These are phyloP conservation scores for Alternaria triticina DNA, from an alignment of 2,329 filamentous ascomycete species.

Conservation along the genomic window DNA sequence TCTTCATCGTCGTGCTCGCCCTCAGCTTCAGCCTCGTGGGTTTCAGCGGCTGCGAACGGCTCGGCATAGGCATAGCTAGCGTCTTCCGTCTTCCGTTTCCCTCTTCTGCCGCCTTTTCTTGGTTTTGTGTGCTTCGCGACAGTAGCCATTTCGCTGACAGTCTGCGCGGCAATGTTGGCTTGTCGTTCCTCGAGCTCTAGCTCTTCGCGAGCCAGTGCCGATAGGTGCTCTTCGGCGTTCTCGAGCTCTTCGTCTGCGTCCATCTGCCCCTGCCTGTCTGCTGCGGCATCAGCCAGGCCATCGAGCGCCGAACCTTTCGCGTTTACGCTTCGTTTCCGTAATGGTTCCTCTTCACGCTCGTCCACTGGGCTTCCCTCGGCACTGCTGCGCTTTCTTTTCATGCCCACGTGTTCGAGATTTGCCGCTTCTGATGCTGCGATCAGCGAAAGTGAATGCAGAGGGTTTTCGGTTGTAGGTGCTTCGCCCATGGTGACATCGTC, in stretches of 20 bases:
- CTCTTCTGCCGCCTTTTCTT: constrained; percentile 53
- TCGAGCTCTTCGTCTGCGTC: constrained; percentile 61
- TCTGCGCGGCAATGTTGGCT: constrained; percentile 41
- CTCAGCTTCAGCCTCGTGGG: constrained; percentile 61
- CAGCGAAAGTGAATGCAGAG: constrained; percentile 41
- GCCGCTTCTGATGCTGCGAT: constrained; percentile 42
- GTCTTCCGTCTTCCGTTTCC: constrained; percentile 59
- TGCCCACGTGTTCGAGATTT: constrained; percentile 37
- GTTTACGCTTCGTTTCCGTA: constrained; percentile 44
- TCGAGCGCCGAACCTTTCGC: constrained; percentile 31
- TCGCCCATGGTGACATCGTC: constrained; percentile 25
- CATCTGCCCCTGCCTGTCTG: constrained; percentile 34
- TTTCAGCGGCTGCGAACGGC: constrained; percentile 67
- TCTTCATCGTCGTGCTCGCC: constrained; percentile 55
- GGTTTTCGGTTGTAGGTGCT: constrained; percentile 25
- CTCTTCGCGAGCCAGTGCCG: constrained; percentile 40
- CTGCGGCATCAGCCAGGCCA: constrained; percentile 39
- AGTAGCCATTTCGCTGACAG: constrained; percentile 42
- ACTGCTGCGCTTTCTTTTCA: constrained; percentile 56
- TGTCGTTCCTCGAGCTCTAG: constrained; percentile 44
- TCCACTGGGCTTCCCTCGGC: constrained; percentile 49
- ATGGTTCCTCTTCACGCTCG: constrained; percentile 45
- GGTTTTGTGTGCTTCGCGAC: constrained; percentile 46
- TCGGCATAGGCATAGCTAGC: constrained; percentile 34
- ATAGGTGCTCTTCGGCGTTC: constrained; percentile 47